Base-by-base conservation (phyloP, 345 rosid genomes). In the Streptanthus diversifolius region DNA sequence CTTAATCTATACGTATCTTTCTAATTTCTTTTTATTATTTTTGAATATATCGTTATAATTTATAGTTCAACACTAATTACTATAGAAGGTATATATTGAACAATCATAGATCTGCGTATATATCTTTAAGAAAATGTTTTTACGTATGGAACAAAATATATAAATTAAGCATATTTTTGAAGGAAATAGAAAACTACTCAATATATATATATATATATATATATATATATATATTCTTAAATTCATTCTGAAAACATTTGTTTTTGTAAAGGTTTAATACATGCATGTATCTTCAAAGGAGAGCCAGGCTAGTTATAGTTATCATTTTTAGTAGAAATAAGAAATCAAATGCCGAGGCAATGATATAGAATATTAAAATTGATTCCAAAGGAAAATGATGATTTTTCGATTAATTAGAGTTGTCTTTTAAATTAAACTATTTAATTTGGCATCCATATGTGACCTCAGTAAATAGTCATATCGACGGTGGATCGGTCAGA, bases 371-470 rank as follows among this genome's bases (percentile, higher is more conserved):
- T 66, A 36, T 66, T 74, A 58, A 66, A 66, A 74, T 58, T 74
- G 78, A 66, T 58, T 66, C 36, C 53, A n/a, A 74, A 74, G 78
- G 35, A 49, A 74, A 74, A 74, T 74, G 72, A 66, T 74, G 66
- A 8, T 37, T 65, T 57, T 27, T 0, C 14, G 27, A 57, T 36
- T 25, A 29, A 66, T 66, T 18, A 66, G 18, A 45, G 27, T 25
- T 57, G 36, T 73, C 58, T 35, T 73, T 65, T 64, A 13, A 52
- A 33, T 45, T 49, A 43, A 63, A 47, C 35, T 27, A 29, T 27
- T 48, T 36, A 29, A 25, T 66, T 12, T 43, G 14, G 14, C 47
- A 5, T 29, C 10, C 45, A 17, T 15, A 24, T 22, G n/a, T 58
- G 48, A 47, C 37, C 12, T 21, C 21, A 35, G 35, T 15, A 51